Conservation (phyloP, 495 filamentous ascomycete species). For the Penicillium cosmopolitanum region DNA sequence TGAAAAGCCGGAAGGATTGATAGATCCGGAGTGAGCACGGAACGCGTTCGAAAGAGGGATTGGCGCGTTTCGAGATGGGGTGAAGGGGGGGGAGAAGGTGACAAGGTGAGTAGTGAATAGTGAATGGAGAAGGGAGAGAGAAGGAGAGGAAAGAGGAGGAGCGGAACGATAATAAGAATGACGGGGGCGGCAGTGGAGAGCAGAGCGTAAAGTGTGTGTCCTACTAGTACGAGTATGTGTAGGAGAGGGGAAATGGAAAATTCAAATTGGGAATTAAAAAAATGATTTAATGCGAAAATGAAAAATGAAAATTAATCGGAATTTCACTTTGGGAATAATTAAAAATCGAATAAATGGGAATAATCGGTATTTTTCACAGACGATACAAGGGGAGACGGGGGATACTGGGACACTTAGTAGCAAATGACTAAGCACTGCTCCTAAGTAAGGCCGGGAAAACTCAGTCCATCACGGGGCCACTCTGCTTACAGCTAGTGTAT, state of each 20-base stretch:
- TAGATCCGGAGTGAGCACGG: constrained; percentile 6
- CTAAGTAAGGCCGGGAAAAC: constrained; percentile 18
- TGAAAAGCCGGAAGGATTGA: constrained; percentile 17
- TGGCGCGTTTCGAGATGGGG: constrained; percentile 22
- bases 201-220: constrained; percentile 13
- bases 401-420: no score
- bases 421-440: no score
- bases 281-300: neutral
- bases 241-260: constrained; percentile 27
- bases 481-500: constrained; percentile 5
- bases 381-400: constrained; percentile 27
- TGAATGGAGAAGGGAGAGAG: constrained; percentile 16
- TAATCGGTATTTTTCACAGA: constrained; percentile 21
- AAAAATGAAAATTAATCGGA: neutral
- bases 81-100: constrained; percentile 1
- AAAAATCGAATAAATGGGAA: constrained; percentile 12
- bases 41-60: constrained; percentile 25
- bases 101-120: neutral
- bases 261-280: constrained; percentile 4
- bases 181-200: constrained; percentile 35
- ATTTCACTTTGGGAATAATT: neutral
- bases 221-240: constrained; percentile 7
- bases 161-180: constrained; percentile 40
- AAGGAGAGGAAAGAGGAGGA: constrained; percentile 21
- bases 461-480: constrained; percentile 33